Conservation (phyloP, 1,284 basidiomycete genomes). For the Schizophyllum amplum region DNA sequence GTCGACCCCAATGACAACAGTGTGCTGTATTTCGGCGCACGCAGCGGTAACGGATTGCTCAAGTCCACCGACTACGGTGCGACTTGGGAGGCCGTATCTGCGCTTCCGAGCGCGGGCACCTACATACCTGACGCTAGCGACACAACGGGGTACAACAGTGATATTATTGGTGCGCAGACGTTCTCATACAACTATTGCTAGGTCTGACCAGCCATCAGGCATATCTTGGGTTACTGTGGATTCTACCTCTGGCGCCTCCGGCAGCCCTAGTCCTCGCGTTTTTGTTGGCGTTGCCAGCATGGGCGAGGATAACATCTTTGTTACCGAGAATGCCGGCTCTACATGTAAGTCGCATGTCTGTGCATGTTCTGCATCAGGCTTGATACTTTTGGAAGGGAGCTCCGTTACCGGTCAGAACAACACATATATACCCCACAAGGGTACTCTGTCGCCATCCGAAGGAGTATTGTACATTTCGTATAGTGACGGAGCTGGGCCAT, state of each 20-base stretch:
- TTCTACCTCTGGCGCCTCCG: slow-evolving; percentile 42
- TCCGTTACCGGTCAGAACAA: slow-evolving; percentile 51
- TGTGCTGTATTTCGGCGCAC: slow-evolving; percentile 54
- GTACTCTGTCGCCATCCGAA: slow-evolving; percentile 50
- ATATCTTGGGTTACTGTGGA: slow-evolving; percentile 64
- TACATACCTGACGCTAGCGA: slow-evolving; percentile 50
- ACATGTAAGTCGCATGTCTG: slow-evolving; percentile 34
- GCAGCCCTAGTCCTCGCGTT: slow-evolving; percentile 50
- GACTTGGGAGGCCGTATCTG: slow-evolving; percentile 30
- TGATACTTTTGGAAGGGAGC: slow-evolving; percentile 31
- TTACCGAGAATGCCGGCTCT: slow-evolving; percentile 45
- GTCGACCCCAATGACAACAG: slow-evolving; percentile 56
- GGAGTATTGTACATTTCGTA: slow-evolving; percentile 52
- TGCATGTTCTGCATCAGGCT: neutral
- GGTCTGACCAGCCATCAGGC: slow-evolving; percentile 17
- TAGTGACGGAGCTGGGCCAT: slow-evolving; percentile 33
- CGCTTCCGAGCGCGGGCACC: slow-evolving; percentile 28
- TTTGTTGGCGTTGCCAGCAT: slow-evolving; percentile 58
- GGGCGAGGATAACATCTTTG: slow-evolving; percentile 46
- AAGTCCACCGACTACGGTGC: slow-evolving; percentile 51
- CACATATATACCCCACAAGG: slow-evolving; percentile 55
- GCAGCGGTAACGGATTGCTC: slow-evolving; percentile 56
- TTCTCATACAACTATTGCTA: neutral
- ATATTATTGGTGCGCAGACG: slow-evolving; percentile 34
- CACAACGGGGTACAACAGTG: slow-evolving; percentile 45